Percentiles rank a stretch among this genome's conserved stretches.
phyloP scores from a whole-genome alignment of 73 alveolate genomes.

The Paramecium caudatum region DNA sequence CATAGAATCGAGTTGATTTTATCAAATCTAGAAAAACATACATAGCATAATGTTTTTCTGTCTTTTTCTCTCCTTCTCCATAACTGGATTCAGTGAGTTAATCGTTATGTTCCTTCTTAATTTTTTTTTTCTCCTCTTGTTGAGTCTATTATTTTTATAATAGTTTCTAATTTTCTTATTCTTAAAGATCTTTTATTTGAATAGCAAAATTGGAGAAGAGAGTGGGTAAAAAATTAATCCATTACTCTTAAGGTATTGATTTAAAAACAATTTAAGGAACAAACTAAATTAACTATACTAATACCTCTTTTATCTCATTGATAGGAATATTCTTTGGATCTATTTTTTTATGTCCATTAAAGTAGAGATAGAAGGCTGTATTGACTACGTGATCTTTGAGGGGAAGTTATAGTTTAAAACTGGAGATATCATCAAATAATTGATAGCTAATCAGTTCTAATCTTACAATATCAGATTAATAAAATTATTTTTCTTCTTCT shows the following conservation, averaged over 20 bases:
- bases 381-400: constrained; percentile 19
- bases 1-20: neutral
- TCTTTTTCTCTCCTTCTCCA: neutral
- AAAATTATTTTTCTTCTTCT: neutral
- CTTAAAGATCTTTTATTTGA: neutral
- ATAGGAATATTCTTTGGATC: constrained; percentile 18
- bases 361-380: neutral
- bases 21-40: constrained; percentile 4
- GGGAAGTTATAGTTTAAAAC: neutral
- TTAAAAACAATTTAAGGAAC: neutral
- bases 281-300: neutral
- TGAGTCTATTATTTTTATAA: neutral
- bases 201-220: neutral
- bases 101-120: neutral
- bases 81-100: neutral
- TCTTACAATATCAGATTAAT: neutral
- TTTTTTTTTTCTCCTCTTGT: neutral
- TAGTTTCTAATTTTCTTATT: neutral
- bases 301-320: constrained; percentile 3
- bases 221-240: constrained; percentile 23
- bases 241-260: neutral
- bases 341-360: neutral
- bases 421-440: constrained; percentile 12
- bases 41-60: constrained; percentile 20
- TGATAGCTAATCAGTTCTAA: constrained; percentile 2